Evolutionary conservation across 2,329 filamentous ascomycete genomes (phyloP).

Genomic region (Aspergillus niger): DNA sequence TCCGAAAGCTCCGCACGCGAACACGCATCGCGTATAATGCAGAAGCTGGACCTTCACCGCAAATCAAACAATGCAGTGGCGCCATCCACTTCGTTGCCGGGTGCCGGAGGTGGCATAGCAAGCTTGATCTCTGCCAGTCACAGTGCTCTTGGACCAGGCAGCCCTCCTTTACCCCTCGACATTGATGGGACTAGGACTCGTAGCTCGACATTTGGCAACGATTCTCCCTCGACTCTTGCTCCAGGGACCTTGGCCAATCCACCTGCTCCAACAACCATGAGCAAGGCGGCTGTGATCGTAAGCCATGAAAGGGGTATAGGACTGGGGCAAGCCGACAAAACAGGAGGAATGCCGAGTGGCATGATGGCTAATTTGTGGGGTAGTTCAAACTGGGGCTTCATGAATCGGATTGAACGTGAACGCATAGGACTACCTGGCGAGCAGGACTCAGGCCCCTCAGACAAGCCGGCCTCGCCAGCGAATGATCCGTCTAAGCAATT

Average conservation of each 20-base stretch:
- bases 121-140: conserved; percentile 84
- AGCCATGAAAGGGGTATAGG: conserved; percentile 73
- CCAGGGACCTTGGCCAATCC: conserved; percentile 81
- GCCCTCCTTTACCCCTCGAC: conserved; percentile 41
- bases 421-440: conserved; percentile 45
- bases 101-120: conserved; percentile 69
- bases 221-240: conserved; percentile 67
- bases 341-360: conserved; percentile 75
- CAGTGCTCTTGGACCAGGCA: conserved; percentile 69
- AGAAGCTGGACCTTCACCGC: conserved; percentile 86
- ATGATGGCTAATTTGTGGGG: conserved; percentile 95
- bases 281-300: conserved; percentile 78
- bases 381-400: conserved; percentile 75
- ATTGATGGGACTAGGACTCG: conserved; percentile 38
- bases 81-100: conserved; percentile 44
- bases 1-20: conserved; percentile 68
- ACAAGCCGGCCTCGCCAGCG: conserved; percentile 24
- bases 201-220: conserved; percentile 41
- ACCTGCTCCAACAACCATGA: conserved; percentile 80
- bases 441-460: conserved; percentile 20
- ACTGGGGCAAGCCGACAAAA: conserved; percentile 60
- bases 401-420: conserved; percentile 62
- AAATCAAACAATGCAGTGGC: conserved; percentile 65
- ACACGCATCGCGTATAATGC: conserved; percentile 84
- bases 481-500: conserved; percentile 30